Evolutionary conservation across 257 asterid genomes (phyloP).

Genomic region (Cinchona pubescens): DNA sequence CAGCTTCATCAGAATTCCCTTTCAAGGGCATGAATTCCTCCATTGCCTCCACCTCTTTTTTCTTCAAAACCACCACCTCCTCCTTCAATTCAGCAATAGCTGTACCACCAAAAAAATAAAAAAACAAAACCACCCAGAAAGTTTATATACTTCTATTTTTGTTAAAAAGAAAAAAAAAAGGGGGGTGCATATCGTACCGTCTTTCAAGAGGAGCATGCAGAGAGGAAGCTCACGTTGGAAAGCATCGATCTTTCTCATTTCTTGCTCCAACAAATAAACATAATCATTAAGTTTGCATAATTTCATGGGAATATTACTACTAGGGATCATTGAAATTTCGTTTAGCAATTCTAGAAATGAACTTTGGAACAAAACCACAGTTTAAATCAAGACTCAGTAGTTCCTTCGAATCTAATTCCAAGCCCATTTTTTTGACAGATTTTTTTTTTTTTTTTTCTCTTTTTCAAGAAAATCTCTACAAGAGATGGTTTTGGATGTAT

Average conservation of each 20-base stretch:
- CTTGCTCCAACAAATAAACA: slow-evolving; percentile 30
- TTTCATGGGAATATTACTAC: slow-evolving; percentile 23
- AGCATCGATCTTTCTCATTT: slow-evolving; percentile 26
- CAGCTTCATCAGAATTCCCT: slow-evolving; percentile 13
- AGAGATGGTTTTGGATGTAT: background rate
- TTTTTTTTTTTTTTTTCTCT: background rate
- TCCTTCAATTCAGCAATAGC: slow-evolving; percentile 51
- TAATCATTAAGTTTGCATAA: slow-evolving; percentile 20
- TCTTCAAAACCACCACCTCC: slow-evolving; percentile 32
- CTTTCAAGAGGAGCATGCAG: slow-evolving; percentile 32
- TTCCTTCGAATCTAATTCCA: slow-evolving; percentile 38
- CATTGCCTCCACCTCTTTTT: slow-evolving; percentile 16
- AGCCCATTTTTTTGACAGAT: background rate
- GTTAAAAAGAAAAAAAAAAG: background rate
- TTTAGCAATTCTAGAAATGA: slow-evolving; percentile 40
- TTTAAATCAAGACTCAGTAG: slow-evolving; percentile 28
- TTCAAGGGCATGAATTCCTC: slow-evolving; percentile 29
- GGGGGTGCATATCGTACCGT: slow-evolving; percentile 22
- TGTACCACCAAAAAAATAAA: slow-evolving; percentile 9
- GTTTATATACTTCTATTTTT: background rate
- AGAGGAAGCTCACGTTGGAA: slow-evolving; percentile 36
- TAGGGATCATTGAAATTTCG: slow-evolving; percentile 30
- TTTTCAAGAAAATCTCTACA: slow-evolving; percentile 1
- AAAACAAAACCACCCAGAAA: slow-evolving; percentile 8
- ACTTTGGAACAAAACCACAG: slow-evolving; percentile 25